phyloP scores from a whole-genome alignment of 1,284 basidiomycete species.

The Volvariella surrecta region DNA sequence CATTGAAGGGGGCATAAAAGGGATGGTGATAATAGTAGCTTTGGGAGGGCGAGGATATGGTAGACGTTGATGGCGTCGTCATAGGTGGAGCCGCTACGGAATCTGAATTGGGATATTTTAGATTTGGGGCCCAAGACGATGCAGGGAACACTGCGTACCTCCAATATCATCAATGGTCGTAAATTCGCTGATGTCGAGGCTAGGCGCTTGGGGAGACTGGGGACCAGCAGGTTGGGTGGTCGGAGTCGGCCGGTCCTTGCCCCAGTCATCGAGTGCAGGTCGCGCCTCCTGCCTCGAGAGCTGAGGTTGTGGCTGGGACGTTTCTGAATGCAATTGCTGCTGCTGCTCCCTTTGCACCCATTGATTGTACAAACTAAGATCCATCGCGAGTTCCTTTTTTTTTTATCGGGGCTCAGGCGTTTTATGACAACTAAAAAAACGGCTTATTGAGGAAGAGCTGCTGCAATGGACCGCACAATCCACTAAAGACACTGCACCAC shows the following conservation, averaged over 20 bases:
- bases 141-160: slow-evolving; percentile 18
- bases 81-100: no score
- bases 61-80: slow-evolving; percentile 28
- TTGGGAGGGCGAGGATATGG: slow-evolving; percentile 24
- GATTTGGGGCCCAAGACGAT: not conserved
- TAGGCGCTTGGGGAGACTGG: slow-evolving; percentile 14
- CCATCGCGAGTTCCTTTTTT: slow-evolving; percentile 26
- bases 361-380: slow-evolving; percentile 36
- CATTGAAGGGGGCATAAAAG: slow-evolving; percentile 41
- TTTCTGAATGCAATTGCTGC: slow-evolving; percentile 21
- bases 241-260: slow-evolving; percentile 26
- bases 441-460: slow-evolving; percentile 41
- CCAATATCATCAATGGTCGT: slow-evolving; percentile 27
- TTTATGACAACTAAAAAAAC: slow-evolving; percentile 43
- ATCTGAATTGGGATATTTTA: slow-evolving; percentile 1
- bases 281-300: slow-evolving; percentile 10
- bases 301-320: not conserved
- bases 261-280: slow-evolving; percentile 25
- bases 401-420: slow-evolving; percentile 32
- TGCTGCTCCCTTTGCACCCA: slow-evolving; percentile 44
- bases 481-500: slow-evolving; percentile 26
- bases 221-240: slow-evolving; percentile 13
- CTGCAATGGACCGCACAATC: slow-evolving; percentile 24
- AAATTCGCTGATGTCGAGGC: slow-evolving; percentile 31
- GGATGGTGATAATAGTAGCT: slow-evolving; percentile 25